A percentile compares a stretch with the other conserved stretches of the same genome.
Evolutionary conservation across 148 eudicot species (phyloP).

Genomic region (Selenicereus undatus): DNA sequence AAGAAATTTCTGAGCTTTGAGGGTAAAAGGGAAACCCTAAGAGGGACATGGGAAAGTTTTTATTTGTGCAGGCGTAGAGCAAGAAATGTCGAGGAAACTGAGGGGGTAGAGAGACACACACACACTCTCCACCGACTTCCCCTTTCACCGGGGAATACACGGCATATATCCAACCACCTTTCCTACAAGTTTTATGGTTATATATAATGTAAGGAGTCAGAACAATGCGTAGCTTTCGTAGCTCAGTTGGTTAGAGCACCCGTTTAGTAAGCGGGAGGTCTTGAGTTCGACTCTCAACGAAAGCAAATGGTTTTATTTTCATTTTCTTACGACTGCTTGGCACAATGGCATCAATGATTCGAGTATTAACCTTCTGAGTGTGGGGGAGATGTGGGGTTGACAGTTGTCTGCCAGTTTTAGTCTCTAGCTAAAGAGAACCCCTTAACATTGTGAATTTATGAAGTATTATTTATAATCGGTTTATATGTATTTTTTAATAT

Average conservation of each 20-base stretch:
- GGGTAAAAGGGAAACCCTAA: constrained; percentile 17
- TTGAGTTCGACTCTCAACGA: constrained; percentile 4
- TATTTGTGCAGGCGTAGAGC: constrained; percentile 2
- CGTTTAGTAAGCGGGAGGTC: constrained; percentile 6
- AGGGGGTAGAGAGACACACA: not conserved
- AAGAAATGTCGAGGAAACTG: constrained; percentile 30
- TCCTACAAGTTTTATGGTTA: not conserved
- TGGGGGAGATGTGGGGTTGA: no score
- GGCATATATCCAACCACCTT: not conserved
- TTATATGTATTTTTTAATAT: no score
- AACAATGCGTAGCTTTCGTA: not conserved
- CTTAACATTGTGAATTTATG: no score
- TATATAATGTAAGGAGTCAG: no score
- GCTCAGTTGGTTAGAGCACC: constrained; percentile 8
- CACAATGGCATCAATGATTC: no score
- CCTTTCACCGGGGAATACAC: not conserved
- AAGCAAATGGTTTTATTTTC: not conserved
- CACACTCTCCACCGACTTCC: constrained; percentile 38
- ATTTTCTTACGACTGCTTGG: not conserved
- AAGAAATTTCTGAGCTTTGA: not conserved
- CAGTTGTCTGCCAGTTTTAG: no score
- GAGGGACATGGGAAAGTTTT: not conserved
- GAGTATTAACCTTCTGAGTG: no score
- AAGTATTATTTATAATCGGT: no score
- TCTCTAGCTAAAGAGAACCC: no score